Conservation (phyloP, 2,329 filamentous ascomycete genomes). For the Cytospora piceicola region DNA sequence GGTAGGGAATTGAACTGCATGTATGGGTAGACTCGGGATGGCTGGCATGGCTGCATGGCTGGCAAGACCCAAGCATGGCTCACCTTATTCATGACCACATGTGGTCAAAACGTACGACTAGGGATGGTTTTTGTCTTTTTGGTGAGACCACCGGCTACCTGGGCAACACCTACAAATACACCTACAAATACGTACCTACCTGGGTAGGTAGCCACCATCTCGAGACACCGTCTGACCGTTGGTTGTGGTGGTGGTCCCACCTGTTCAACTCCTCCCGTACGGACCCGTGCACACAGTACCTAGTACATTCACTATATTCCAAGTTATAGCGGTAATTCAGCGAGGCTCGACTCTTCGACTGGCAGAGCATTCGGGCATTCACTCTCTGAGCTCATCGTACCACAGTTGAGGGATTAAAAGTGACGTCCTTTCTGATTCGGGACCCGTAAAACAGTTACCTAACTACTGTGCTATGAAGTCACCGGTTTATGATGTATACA, state of each 20-base stretch:
- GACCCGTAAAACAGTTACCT: slow-evolving; percentile 3
- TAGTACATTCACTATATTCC: not conserved
- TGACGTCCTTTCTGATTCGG: slow-evolving; percentile 10
- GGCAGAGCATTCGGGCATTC: not conserved
- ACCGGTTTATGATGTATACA: not conserved
- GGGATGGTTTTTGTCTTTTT: slow-evolving; percentile 3
- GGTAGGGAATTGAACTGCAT: too few relatives aligned
- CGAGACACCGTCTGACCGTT: slow-evolving; percentile 12
- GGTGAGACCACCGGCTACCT: slow-evolving; percentile 9
- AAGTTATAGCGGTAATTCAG: slow-evolving; percentile 26
- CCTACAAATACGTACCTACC: too few relatives aligned
- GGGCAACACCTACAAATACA: too few relatives aligned
- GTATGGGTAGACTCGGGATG: too few relatives aligned
- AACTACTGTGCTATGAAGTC: slow-evolving; percentile 22
- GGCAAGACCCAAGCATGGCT: not conserved
- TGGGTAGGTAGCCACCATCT: slow-evolving; percentile 4
- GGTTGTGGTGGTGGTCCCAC: slow-evolving; percentile 20
- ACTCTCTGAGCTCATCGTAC: not conserved
- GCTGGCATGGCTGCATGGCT: too few relatives aligned
- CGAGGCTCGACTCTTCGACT: slow-evolving; percentile 17
- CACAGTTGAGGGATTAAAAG: slow-evolving; percentile 27
- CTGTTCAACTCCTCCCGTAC: slow-evolving; percentile 1
- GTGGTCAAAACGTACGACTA: slow-evolving; percentile 22
- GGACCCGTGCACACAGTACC: too few relatives aligned
- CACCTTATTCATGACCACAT: slow-evolving; percentile 14